Base-by-base conservation (phyloP, 805 yeast species). In the Wickerhamomyces canadensis region DNA sequence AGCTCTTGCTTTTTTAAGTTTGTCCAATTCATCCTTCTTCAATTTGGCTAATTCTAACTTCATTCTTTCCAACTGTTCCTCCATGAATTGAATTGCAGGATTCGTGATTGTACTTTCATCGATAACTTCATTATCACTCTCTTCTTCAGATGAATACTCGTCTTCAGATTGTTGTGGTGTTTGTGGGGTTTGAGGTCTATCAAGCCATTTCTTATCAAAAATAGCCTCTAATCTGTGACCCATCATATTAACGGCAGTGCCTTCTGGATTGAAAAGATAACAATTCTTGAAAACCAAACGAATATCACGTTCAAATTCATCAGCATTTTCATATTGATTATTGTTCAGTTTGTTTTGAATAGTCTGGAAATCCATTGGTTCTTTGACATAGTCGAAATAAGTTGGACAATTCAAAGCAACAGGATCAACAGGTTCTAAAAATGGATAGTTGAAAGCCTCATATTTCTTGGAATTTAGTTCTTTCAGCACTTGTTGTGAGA, bases 311-410 rank as follows among this genome's bases (percentile, higher is more conserved):
- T 83, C 95, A 56, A 91, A 88, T 45, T 85, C 89, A 42, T 84
- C 95, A 15, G 88, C 93, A 38, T 80, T 79, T 55, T 84, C 91
- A 59, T 93, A 93, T 51, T 84, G 84, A 61, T 89, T 89, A 60
- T 86, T 87, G 43, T 80, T 77, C 47, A 87, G 68, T 58, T 89
- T 91, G 41, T 77, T 72, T 51, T 80, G 81, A 39, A 91, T 74
- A 0, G 97, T 87, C 23, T 91, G 79, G 48, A 93, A 70, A 62
- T 93, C 98, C 98, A 93, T 93, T 42, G 98, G 98, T 51, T 78
- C 76, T 61, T 86, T 87, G 41, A 93, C 81, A 39, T 86, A 67
- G 51, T 91, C 94, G 49, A 76, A 75, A 60, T 93, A 93, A 31
- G 88, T 78, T 21, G 98, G 98, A 48, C 95, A 81, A 52, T 86